These are phyloP conservation scores for Geotrichum restrictum DNA, from an alignment of 1,139 yeast genomes.

Conservation along the genomic window DNA sequence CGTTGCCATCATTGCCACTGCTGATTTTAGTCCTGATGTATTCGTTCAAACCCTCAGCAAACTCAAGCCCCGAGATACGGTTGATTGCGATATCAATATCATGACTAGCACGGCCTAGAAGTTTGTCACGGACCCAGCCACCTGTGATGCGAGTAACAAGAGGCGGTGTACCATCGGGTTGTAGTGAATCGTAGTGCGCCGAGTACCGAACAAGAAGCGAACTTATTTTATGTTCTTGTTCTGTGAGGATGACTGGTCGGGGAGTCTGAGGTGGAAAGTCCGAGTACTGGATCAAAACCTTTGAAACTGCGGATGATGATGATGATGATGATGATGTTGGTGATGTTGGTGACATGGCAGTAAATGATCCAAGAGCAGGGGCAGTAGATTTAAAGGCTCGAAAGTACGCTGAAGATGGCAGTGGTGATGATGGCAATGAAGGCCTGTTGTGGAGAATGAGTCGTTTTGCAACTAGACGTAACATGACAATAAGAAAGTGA, in stretches of 20 bases:
- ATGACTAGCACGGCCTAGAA: constrained; percentile 71
- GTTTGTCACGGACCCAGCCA: constrained; percentile 97
- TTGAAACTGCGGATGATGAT: neutral
- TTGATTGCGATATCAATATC: constrained; percentile 92
- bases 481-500: no score
- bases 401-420: neutral
- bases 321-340: neutral
- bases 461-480: no score
- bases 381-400: neutral
- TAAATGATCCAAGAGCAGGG: neutral
- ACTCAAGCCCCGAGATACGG: constrained; percentile 75
- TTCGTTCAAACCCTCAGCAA: constrained; percentile 62
- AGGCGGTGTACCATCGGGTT: constrained; percentile 26
- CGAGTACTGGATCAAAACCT: neutral
- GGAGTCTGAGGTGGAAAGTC: constrained; percentile 12
- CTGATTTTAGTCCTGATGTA: constrained; percentile 43
- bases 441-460: neutral
- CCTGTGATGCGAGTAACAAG: constrained; percentile 81
- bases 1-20: no score
- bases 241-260: constrained; percentile 39
- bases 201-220: constrained; percentile 41
- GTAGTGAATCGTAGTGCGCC: constrained; percentile 24
- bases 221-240: constrained; percentile 49
- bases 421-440: neutral
- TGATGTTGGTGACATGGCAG: neutral